Conservation (phyloP, 805 yeast genomes). For the Dipodascus geniculatus region DNA sequence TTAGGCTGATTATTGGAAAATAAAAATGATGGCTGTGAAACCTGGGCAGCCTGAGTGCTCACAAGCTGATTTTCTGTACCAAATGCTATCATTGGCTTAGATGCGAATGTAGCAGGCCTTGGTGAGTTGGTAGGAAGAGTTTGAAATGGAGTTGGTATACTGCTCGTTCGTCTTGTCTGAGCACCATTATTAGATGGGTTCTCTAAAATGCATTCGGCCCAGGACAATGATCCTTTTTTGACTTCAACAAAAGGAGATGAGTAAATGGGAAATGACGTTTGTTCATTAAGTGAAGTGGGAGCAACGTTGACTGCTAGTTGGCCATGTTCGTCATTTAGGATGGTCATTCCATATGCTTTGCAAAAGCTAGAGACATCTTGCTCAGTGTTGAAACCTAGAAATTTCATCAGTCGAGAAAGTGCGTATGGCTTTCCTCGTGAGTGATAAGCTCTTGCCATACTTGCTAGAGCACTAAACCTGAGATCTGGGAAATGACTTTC, state of each 20-base stretch:
- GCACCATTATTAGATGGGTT: conserved; percentile 18
- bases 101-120: no score
- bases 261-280: conserved; percentile 36
- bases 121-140: no score
- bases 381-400: conserved; percentile 58
- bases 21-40: background rate
- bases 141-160: background rate
- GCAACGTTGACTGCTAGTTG: conserved; percentile 26
- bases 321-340: conserved; percentile 24
- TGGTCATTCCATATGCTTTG: conserved; percentile 48
- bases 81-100: no score
- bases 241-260: conserved; percentile 33
- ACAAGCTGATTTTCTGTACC: no score
- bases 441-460: conserved; percentile 57
- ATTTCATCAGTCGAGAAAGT: conserved; percentile 32
- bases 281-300: conserved; percentile 31
- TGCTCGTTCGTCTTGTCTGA: conserved; percentile 6
- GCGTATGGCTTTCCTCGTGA: conserved; percentile 58
- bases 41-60: no score
- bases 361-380: conserved; percentile 47
- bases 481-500: conserved; percentile 76
- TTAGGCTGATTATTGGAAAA: background rate
- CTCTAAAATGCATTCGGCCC: conserved; percentile 30
- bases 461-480: conserved; percentile 57
- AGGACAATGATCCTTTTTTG: conserved; percentile 22